Evolutionary conservation across 495 filamentous ascomycete species (phyloP).

Genomic region (Aspergillus bertholletiae): DNA sequence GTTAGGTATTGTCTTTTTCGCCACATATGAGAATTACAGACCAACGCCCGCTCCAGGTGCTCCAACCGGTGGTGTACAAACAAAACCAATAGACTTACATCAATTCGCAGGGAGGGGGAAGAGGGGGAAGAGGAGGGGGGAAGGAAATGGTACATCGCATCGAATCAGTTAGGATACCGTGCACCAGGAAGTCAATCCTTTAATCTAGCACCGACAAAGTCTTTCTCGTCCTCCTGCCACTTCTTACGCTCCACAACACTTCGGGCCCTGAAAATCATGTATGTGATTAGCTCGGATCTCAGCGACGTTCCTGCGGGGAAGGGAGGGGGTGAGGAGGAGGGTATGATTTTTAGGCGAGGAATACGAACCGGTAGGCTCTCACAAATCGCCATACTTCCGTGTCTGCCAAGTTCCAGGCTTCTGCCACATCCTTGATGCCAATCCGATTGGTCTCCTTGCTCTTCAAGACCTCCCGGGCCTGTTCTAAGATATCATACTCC

Average conservation of each 20-base stretch:
- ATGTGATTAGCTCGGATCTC: constrained; percentile 12
- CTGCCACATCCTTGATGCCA: constrained; percentile 58
- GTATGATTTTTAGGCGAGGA: not conserved
- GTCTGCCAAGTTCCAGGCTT: constrained; percentile 92
- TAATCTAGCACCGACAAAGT: constrained; percentile 31
- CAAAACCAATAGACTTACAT: not conserved
- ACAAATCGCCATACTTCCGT: constrained; percentile 93
- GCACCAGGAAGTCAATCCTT: no score
- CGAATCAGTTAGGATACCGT: no score
- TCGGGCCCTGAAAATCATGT: constrained; percentile 28
- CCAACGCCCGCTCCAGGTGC: constrained; percentile 3
- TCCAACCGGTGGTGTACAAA: not conserved
- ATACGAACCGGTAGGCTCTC: constrained; percentile 56
- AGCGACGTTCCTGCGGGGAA: not conserved
- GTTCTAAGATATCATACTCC: constrained; percentile 62
- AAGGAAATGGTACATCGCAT: no score
- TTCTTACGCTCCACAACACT: constrained; percentile 43
- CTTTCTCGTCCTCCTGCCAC: constrained; percentile 45
- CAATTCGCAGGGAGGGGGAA: no score
- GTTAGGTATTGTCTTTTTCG: not conserved
- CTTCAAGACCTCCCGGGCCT: constrained; percentile 52
- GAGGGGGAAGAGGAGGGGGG: no score
- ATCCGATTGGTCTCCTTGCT: constrained; percentile 26
- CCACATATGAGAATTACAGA: constrained; percentile 6
- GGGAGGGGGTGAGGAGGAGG: not conserved